These are phyloP conservation scores for Cytospora schulzeri DNA, from an alignment of 2,329 filamentous ascomycete genomes.

Conservation along the genomic window DNA sequence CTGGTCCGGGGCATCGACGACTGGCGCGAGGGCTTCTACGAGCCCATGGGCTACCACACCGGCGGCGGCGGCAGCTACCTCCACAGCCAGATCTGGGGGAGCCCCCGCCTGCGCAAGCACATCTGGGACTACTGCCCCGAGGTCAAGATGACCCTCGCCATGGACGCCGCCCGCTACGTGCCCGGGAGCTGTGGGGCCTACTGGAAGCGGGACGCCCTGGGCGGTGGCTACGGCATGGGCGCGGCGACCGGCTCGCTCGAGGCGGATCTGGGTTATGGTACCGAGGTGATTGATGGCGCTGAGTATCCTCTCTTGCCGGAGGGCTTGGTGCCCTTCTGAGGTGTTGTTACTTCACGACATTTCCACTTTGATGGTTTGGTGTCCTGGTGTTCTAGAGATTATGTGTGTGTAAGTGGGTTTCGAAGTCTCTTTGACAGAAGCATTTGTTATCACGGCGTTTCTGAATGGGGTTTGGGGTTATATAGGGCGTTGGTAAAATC, in stretches of 20 bases:
- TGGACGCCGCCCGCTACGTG: conserved; percentile 56
- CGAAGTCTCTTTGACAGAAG: background rate
- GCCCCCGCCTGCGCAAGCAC: conserved; percentile 44
- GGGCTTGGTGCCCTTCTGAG: conserved; percentile 39
- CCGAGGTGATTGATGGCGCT: conserved; percentile 44
- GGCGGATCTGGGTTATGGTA: conserved; percentile 39
- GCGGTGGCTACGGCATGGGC: conserved; percentile 27
- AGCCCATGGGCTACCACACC: conserved; percentile 58
- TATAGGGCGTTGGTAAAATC: background rate
- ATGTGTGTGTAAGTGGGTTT: background rate
- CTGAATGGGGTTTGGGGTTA: background rate
- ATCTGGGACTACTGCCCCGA: conserved; percentile 61
- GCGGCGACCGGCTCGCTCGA: conserved; percentile 28
- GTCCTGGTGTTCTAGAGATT: background rate
- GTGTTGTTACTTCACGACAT: background rate
- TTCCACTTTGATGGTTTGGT: background rate
- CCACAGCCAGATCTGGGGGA: conserved; percentile 49
- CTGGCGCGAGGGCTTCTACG: conserved; percentile 40
- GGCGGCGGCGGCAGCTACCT: conserved; percentile 46
- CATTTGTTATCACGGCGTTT: background rate
- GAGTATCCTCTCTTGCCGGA: conserved; percentile 45
- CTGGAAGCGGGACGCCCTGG: conserved; percentile 46
- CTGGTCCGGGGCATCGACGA: conserved; percentile 53
- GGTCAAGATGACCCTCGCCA: conserved; percentile 41
- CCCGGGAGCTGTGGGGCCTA: conserved; percentile 48